These are phyloP conservation scores for Alternaria gaisen DNA, from an alignment of 2,329 filamentous ascomycete genomes.

Conservation along the genomic window DNA sequence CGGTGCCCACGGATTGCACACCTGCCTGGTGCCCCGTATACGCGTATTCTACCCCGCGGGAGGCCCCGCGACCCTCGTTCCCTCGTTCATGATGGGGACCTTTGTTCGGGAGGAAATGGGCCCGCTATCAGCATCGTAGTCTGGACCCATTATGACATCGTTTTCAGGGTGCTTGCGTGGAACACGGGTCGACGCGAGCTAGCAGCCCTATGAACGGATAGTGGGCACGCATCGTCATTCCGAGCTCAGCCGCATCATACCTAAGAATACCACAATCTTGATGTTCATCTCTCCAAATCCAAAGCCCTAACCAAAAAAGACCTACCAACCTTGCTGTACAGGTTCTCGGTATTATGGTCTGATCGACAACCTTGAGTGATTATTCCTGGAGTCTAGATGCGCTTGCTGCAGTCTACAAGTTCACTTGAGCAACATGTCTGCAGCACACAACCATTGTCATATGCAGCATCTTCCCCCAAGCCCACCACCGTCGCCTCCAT, in stretches of 20 bases:
- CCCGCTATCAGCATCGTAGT: background rate
- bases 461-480: slow-evolving; percentile 32
- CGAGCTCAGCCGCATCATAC: slow-evolving; percentile 12
- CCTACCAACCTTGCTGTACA: background rate
- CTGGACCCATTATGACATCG: slow-evolving; percentile 3
- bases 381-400: background rate
- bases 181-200: slow-evolving; percentile 16
- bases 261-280: background rate
- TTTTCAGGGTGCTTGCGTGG: slow-evolving; percentile 12
- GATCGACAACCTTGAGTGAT: background rate
- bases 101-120: background rate
- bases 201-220: slow-evolving; percentile 18
- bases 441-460: slow-evolving; percentile 24
- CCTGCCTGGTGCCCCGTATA: background rate
- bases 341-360: background rate
- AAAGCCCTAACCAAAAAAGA: background rate
- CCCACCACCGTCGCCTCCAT: slow-evolving; percentile 42
- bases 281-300: background rate
- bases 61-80: background rate
- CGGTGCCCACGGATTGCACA: background rate
- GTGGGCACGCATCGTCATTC: slow-evolving; percentile 24
- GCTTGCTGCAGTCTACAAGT: background rate
- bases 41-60: slow-evolving; percentile 2
- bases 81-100: background rate
- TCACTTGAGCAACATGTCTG: slow-evolving; percentile 19